Base-by-base conservation (phyloP, 1,284 basidiomycete genomes). In the Malassezia globosa region DNA sequence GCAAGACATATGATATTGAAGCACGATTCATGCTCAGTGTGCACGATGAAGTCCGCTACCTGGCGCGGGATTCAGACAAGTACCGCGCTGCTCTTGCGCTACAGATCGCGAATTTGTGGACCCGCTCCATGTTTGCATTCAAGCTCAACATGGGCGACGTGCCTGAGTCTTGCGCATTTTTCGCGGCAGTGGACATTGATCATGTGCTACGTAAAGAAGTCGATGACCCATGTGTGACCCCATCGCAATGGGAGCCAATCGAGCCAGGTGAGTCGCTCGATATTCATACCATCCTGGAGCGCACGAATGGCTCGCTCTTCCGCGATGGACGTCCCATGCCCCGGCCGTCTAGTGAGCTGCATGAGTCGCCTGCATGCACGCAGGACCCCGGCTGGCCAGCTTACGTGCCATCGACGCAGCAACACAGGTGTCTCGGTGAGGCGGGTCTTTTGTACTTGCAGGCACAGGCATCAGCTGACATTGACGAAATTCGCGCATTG, bases 101-200 rank as follows among this genome's bases (percentile, higher is more conserved):
- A 37, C 92, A 97, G 73, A 81, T 97, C 42, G 86, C 88, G 33
- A 97, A 97, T 72, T 74, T 95, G 4, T 97, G 92, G 92, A 97
- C 90, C 3, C 79, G 92, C 11, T 81, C 83, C 46, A 73, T 94
- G 71, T 96, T 97, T 73, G 85, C 89, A 2, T 90, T 82, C 73
- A 86, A 82, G 69, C 77, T 97, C 18, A 88, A 92, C 11, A 88
- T 97, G 81, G 87, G 89, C 66, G 86, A 96, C 69, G 77, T 97
- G 14, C 94, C 92, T 0, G 87, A 94, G 68, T 83, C 69, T 37
- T 74, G 73, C 11, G 88, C 89, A 0, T 97, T 95, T 76, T 97
- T 99, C 75, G 94, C 89, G 1, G 86, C 87, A 0, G 90, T 97
- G 33, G 94, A 97, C 66, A 77, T 96, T 23, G 94, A 99, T 72